Evolutionary conservation across 106 monocot genomes (phyloP).

Genomic region (Alisma plantagoaquatica): DNA sequence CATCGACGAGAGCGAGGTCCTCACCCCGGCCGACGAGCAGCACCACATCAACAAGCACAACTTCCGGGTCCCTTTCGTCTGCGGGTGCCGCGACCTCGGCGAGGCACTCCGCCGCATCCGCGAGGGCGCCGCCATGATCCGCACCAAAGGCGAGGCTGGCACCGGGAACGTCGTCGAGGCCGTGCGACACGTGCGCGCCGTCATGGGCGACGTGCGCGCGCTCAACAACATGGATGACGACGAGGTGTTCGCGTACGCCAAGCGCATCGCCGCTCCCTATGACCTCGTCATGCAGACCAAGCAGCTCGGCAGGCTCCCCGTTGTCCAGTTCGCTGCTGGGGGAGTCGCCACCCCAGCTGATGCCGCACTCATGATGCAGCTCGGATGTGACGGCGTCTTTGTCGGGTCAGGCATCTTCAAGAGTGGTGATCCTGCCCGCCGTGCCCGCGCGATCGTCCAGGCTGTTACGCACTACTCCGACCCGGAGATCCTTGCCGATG

Average conservation of each 20-base stretch:
- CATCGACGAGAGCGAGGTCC: slow-evolving; percentile 26
- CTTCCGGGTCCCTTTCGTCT: slow-evolving; percentile 24
- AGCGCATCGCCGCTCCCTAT: slow-evolving; percentile 19
- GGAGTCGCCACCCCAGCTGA: slow-evolving; percentile 24
- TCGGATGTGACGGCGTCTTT: slow-evolving; percentile 22
- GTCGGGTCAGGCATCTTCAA: slow-evolving; percentile 27
- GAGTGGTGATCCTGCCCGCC: slow-evolving; percentile 18
- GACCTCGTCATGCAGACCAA: slow-evolving; percentile 26
- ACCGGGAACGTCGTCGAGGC: slow-evolving; percentile 24
- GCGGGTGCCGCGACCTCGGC: slow-evolving; percentile 24
- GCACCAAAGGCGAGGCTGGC: slow-evolving; percentile 23
- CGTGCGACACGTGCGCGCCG: slow-evolving; percentile 20
- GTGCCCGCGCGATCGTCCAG: slow-evolving; percentile 24
- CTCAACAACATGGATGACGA: slow-evolving; percentile 25
- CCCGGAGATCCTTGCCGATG: slow-evolving; percentile 18
- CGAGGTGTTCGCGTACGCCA: slow-evolving; percentile 23
- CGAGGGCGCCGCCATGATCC: slow-evolving; percentile 25
- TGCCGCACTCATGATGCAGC: slow-evolving; percentile 26
- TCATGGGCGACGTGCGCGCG: slow-evolving; percentile 15
- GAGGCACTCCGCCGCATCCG: slow-evolving; percentile 26
- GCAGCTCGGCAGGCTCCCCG: slow-evolving; percentile 22
- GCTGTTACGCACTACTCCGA: slow-evolving; percentile 21
- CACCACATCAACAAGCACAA: slow-evolving; percentile 31
- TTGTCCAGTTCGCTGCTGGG: slow-evolving; percentile 21
- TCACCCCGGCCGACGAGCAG: slow-evolving; percentile 19